Conservation (phyloP, 352 stramenopile species). For the Globisporangium orthogonon region DNA sequence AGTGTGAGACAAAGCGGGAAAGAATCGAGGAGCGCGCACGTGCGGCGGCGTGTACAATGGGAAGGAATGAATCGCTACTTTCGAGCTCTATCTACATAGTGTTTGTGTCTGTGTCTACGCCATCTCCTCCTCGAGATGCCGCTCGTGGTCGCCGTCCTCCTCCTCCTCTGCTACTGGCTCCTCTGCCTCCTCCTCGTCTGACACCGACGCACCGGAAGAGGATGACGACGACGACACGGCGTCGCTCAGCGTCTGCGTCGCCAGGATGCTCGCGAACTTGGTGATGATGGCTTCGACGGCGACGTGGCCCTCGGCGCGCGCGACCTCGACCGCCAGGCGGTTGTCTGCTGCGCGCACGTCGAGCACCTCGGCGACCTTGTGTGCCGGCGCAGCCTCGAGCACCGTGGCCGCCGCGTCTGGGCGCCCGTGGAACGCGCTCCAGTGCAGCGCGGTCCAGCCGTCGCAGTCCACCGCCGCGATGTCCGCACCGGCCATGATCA, state of each 20-base stretch:
- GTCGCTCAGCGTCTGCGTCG: slow-evolving; percentile 3
- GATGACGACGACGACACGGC: not conserved
- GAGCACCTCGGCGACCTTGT: slow-evolving; percentile 39
- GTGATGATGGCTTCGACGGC: slow-evolving; percentile 60
- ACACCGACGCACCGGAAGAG: not conserved
- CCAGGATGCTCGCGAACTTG: slow-evolving; percentile 24
- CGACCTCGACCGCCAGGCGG: slow-evolving; percentile 56
- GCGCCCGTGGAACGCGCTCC: slow-evolving; percentile 75
- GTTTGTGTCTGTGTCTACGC: not conserved
- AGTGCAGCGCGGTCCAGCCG: slow-evolving; percentile 80
- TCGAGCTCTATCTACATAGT: no score
- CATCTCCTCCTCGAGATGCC: slow-evolving; percentile 5
- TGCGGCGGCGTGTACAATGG: not conserved
- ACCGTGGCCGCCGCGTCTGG: slow-evolving; percentile 62
- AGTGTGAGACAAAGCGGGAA: no score
- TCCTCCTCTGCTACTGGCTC: not conserved
- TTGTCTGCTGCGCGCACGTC: slow-evolving; percentile 50
- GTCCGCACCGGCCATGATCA: slow-evolving; percentile 50
- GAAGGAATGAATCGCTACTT: not conserved
- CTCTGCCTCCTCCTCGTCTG: not conserved
- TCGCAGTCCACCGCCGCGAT: slow-evolving; percentile 65
- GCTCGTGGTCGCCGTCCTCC: not conserved
- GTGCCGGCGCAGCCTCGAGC: slow-evolving; percentile 27
- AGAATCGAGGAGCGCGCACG: not conserved
- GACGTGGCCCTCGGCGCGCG: slow-evolving; percentile 57